Percentiles rank a stretch among this genome's conserved stretches.
Evolutionary conservation across 345 rosid genomes (phyloP).

Genomic region (Lepidium sativum): DNA sequence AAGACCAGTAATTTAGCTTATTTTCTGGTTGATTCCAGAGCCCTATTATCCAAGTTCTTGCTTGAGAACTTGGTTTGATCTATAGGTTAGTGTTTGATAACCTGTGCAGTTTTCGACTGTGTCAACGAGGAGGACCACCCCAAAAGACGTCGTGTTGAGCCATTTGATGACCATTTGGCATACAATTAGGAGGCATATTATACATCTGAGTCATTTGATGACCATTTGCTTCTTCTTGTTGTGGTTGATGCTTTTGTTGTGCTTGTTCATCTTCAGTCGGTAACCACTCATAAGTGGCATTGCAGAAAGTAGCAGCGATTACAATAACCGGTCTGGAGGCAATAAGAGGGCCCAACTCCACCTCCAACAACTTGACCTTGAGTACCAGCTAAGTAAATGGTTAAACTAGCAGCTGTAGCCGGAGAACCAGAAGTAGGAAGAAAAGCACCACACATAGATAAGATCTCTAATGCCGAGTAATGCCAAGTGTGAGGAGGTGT

Average conservation of each 20-base stretch:
- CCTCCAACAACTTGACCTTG: constrained; percentile 96
- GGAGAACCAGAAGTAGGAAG: constrained; percentile 64
- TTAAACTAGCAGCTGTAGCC: constrained; percentile 58
- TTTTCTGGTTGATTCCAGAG: no score
- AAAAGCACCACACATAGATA: constrained; percentile 70
- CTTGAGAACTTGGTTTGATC: no score
- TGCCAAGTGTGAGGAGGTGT: no score
- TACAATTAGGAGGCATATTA: constrained; percentile 57
- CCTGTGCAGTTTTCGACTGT: no score
- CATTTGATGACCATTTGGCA: constrained; percentile 65
- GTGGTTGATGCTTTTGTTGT: constrained; percentile 27
- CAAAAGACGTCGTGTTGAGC: constrained; percentile 70
- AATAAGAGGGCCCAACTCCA: constrained; percentile 48
- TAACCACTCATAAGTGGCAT: constrained; percentile 78
- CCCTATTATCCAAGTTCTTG: no score
- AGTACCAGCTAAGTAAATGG: constrained; percentile 75
- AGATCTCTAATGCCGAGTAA: no score
- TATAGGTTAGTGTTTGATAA: no score
- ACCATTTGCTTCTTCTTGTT: constrained; percentile 19
- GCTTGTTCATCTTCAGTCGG: constrained; percentile 44
- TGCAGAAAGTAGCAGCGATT: constrained; percentile 69
- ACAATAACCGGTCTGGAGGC: constrained; percentile 88
- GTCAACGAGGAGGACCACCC: constrained; percentile 69
- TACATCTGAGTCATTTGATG: constrained; percentile 24
- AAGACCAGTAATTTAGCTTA: no score